Evolutionary conservation across 169 alveolate genomes (phyloP).

Genomic region (Eimeria necatrix): DNA sequence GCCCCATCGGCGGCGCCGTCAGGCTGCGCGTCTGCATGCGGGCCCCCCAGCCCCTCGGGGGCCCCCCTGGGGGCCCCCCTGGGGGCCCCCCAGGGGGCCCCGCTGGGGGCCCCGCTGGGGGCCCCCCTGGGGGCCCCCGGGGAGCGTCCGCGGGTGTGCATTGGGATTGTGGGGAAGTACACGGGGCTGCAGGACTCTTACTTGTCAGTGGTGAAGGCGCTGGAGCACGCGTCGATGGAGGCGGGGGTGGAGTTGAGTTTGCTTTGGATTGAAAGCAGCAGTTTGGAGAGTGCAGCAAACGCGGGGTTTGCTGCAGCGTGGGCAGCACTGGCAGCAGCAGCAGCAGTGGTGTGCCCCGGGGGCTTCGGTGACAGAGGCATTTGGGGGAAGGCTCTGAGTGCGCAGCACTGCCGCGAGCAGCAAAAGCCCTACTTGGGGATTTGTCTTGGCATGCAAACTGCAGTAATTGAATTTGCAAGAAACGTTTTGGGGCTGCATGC

Average conservation of each 20-base stretch:
- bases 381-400: conserved; percentile 93
- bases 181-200: conserved; percentile 96
- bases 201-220: conserved; percentile 95
- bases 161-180: conserved; percentile 97
- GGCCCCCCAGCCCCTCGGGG: too few relatives aligned
- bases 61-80: too few relatives aligned
- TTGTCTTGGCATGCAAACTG: conserved; percentile 97
- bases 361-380: conserved; percentile 98
- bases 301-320: conserved; percentile 85
- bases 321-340: conserved; percentile 87
- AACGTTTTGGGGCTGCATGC: conserved; percentile 83
- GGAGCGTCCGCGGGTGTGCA: conserved; percentile 80
- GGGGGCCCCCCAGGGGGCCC: too few relatives aligned
- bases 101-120: too few relatives aligned
- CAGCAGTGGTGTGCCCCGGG: conserved; percentile 97
- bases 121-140: too few relatives aligned
- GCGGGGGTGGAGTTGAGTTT: conserved; percentile 86
- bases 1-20: too few relatives aligned
- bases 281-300: conserved; percentile 47
- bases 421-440: conserved; percentile 89
- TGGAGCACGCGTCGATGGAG: conserved; percentile 95
- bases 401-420: conserved; percentile 92
- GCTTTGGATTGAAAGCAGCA: conserved; percentile 89
- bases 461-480: conserved; percentile 89
- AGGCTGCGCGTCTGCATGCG: not conserved